These are phyloP conservation scores for Leccinum obscurum DNA, from an alignment of 768 basidiomycete species.

Conservation along the genomic window DNA sequence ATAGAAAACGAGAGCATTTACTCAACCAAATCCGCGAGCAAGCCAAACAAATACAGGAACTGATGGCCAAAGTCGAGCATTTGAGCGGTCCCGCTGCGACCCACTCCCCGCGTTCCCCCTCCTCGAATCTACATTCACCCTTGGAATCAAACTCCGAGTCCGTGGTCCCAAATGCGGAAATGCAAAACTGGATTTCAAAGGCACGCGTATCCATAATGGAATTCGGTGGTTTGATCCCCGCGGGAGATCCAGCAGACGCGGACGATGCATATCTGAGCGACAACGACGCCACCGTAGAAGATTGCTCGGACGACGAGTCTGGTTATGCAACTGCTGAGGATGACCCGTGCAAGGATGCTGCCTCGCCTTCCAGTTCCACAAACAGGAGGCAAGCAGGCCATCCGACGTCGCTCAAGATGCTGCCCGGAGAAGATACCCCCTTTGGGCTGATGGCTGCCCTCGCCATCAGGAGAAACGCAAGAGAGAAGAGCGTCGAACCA, in stretches of 20 bases:
- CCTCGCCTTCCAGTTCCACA: slow-evolving; percentile 33
- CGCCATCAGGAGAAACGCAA: slow-evolving; percentile 46
- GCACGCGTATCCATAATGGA: slow-evolving; percentile 68
- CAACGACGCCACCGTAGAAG: slow-evolving; percentile 37
- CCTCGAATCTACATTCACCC: slow-evolving; percentile 29
- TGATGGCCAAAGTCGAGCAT: slow-evolving; percentile 68
- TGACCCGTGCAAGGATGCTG: slow-evolving; percentile 20
- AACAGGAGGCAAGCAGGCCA: slow-evolving; percentile 41
- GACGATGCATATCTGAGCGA: slow-evolving; percentile 38
- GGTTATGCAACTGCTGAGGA: slow-evolving; percentile 29
- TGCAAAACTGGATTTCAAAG: slow-evolving; percentile 76
- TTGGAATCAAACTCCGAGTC: slow-evolving; percentile 27
- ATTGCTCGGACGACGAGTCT: slow-evolving; percentile 38
- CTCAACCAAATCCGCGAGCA: slow-evolving; percentile 75
- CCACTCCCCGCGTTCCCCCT: slow-evolving; percentile 38
- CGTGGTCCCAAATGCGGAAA: slow-evolving; percentile 48
- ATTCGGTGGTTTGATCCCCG: slow-evolving; percentile 65
- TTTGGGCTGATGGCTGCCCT: slow-evolving; percentile 78
- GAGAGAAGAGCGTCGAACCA: slow-evolving; percentile 42
- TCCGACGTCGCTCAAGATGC: slow-evolving; percentile 48
- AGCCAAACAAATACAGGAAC: slow-evolving; percentile 66
- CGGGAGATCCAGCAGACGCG: slow-evolving; percentile 57
- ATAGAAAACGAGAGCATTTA: slow-evolving; percentile 79
- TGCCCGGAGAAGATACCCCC: slow-evolving; percentile 64
- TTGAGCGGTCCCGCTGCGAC: slow-evolving; percentile 34